These are phyloP conservation scores for Filobasidium floriforme DNA, from an alignment of 768 basidiomycete species.

Conservation along the genomic window DNA sequence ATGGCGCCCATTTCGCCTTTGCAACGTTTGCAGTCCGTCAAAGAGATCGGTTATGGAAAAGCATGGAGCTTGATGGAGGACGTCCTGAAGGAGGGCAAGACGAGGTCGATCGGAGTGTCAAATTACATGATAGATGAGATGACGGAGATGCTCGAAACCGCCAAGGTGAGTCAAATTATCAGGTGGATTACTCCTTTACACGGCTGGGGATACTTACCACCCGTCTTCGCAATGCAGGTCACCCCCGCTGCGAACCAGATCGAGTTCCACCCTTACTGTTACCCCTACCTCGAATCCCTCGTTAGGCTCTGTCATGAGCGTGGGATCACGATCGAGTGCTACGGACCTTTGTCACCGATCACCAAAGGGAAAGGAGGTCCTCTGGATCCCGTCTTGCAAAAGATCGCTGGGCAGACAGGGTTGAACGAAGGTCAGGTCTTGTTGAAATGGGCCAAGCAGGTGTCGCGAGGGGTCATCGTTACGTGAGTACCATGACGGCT, in stretches of 20 bases:
- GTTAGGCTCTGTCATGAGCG: slow-evolving; percentile 34
- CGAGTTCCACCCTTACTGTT: slow-evolving; percentile 46
- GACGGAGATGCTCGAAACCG: slow-evolving; percentile 35
- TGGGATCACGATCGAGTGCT: slow-evolving; percentile 36
- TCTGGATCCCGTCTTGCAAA: slow-evolving; percentile 25
- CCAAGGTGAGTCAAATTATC: slow-evolving; percentile 28
- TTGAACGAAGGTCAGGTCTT: slow-evolving; percentile 32
- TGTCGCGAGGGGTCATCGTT: slow-evolving; percentile 27
- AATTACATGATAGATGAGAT: slow-evolving; percentile 46
- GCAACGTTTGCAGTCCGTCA: slow-evolving; percentile 12
- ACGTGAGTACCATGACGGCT: slow-evolving; percentile 24
- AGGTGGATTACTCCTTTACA: not conserved
- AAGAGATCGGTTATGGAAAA: slow-evolving; percentile 47
- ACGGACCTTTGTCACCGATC: slow-evolving; percentile 33
- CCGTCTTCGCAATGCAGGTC: slow-evolving; percentile 18
- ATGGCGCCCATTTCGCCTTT: not conserved
- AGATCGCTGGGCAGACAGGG: slow-evolving; percentile 23
- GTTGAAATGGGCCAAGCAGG: slow-evolving; percentile 32
- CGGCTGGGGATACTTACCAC: not conserved
- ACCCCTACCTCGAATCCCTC: slow-evolving; percentile 30
- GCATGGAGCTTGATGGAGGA: slow-evolving; percentile 61
- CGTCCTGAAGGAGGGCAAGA: slow-evolving; percentile 48
- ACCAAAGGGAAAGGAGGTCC: slow-evolving; percentile 22
- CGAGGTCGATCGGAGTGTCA: slow-evolving; percentile 47
- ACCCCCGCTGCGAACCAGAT: slow-evolving; percentile 45